Conservation (phyloP, 2,329 filamentous ascomycete genomes). For the Kalaharituber pfeilii region DNA sequence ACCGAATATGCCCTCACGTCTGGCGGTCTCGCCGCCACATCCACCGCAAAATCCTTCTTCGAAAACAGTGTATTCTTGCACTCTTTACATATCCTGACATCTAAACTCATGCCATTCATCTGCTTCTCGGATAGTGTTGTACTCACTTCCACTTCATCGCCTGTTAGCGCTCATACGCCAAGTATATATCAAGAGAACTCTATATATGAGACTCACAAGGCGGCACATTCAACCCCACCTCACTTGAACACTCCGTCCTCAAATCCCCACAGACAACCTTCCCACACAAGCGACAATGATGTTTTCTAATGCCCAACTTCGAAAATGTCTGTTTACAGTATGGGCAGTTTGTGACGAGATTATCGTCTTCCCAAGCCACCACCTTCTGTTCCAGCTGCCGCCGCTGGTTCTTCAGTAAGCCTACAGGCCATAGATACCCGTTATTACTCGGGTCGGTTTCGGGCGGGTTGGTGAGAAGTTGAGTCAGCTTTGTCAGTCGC, state of each 20-base stretch:
- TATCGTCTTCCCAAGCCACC: conserved; percentile 89
- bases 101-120: conserved; percentile 46
- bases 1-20: conserved; percentile 58
- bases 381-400: conserved; percentile 79
- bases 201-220: conserved; percentile 37
- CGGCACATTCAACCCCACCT: conserved; percentile 64
- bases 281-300: conserved; percentile 89
- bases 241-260: conserved; percentile 64
- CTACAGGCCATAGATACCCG: background rate
- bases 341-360: conserved; percentile 60
- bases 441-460: conserved; percentile 29
- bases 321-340: conserved; percentile 95
- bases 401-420: conserved; percentile 40
- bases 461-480: conserved; percentile 59
- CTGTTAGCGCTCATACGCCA: conserved; percentile 3
- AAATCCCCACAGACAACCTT: conserved; percentile 82
- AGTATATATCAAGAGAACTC: background rate
- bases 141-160: conserved; percentile 24
- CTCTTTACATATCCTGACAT: conserved; percentile 81
- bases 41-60: conserved; percentile 59
- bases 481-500: conserved; percentile 73
- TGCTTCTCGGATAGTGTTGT: conserved; percentile 31
- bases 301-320: conserved; percentile 76
- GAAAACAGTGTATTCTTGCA: conserved; percentile 58
- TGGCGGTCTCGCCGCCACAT: conserved; percentile 48